phyloP scores from a whole-genome alignment of 768 basidiomycete species.

The Albatrellus ellisii region DNA sequence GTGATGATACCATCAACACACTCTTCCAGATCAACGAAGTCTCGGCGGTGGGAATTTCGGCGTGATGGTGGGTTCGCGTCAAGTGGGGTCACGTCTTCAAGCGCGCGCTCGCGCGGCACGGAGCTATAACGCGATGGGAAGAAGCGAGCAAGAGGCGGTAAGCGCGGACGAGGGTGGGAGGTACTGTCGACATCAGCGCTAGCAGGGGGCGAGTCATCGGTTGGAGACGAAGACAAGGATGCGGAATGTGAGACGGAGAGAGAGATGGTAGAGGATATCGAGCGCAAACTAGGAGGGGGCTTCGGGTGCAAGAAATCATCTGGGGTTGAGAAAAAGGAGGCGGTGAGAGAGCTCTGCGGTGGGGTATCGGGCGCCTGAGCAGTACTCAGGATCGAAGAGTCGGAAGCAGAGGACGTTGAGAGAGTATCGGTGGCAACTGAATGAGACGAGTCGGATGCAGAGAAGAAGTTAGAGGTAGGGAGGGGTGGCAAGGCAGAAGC shows the following conservation, averaged over 20 bases:
- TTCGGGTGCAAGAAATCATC: conserved; percentile 6
- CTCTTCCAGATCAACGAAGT: conserved; percentile 8
- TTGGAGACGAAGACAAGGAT: neutral
- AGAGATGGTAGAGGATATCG: conserved; percentile 10
- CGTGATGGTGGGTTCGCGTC: neutral
- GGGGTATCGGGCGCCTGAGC: neutral
- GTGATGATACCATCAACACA: conserved; percentile 5
- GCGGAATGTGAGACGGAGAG: conserved; percentile 4
- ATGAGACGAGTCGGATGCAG: no score
- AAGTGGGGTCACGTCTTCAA: neutral
- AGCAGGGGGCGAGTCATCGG: conserved; percentile 1
- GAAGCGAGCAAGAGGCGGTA: conserved; percentile 9
- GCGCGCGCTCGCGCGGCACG: conserved; percentile 2
- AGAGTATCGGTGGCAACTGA: conserved; percentile 9
- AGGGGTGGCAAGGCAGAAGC: conserved; percentile 5
- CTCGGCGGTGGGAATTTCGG: no score
- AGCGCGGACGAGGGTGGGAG: conserved; percentile 3
- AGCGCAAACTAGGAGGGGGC: conserved; percentile 12
- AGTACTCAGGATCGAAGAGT: neutral
- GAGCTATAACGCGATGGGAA: conserved; percentile 12
- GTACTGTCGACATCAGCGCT: conserved; percentile 2
- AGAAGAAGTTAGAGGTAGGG: conserved; percentile 11
- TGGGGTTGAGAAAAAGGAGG: neutral
- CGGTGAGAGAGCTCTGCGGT: conserved; percentile 6
- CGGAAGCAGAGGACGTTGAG: neutral